phyloP scores from a whole-genome alignment of 2,329 filamentous ascomycete genomes.

The Botryotinia narcissicola region DNA sequence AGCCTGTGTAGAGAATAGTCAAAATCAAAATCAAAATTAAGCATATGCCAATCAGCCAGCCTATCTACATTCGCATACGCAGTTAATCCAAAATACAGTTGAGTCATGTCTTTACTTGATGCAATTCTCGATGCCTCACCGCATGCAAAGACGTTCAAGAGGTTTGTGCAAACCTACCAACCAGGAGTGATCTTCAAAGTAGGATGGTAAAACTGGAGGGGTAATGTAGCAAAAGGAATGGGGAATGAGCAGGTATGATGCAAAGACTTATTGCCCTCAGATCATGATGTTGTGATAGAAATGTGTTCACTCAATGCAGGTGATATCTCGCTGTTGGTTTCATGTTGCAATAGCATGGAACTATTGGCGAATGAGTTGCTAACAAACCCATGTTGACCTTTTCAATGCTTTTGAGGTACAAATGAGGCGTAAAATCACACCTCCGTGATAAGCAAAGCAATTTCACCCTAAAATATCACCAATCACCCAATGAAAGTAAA shows the following conservation, averaged over 20 bases:
- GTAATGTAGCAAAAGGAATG: background rate
- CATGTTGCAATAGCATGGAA: background rate
- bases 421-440: background rate
- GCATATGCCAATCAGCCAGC: background rate
- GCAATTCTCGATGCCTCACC: background rate
- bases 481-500: background rate
- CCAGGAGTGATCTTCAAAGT: background rate
- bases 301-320: background rate
- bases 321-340: slow-evolving; percentile 5
- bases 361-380: background rate
- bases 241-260: background rate
- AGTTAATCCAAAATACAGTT: background rate
- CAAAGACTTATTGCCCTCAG: background rate
- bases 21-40: background rate
- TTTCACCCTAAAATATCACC: background rate
- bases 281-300: background rate
- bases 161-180: background rate
- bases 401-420: background rate
- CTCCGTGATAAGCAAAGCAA: background rate
- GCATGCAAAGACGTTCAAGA: slow-evolving; percentile 5
- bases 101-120: background rate
- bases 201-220: background rate
- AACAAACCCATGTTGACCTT: background rate
- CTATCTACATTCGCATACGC: background rate
- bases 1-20: background rate